Conservation (phyloP, 192 early-diverging fungal genomes). For the Entrophospora sp. region DNA sequence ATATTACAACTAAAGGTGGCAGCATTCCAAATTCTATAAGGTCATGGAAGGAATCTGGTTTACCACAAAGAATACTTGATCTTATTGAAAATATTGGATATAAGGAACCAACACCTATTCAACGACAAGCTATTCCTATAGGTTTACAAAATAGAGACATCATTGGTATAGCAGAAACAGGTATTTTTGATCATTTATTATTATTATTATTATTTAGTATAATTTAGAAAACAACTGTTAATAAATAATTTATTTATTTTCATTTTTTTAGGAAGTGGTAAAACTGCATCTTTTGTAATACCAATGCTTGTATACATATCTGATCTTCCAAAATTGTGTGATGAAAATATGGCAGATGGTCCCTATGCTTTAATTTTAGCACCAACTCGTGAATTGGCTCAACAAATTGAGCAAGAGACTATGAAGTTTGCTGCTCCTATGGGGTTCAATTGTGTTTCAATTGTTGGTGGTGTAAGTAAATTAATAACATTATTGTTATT, state of each 20-base stretch:
- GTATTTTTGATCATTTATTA: too few species aligned
- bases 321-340: slow-evolving; percentile 65
- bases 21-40: slow-evolving; percentile 84
- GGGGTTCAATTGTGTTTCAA: slow-evolving; percentile 75
- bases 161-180: slow-evolving; percentile 84
- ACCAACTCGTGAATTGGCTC: slow-evolving; percentile 94
- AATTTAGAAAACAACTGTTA: not conserved
- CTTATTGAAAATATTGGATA: slow-evolving; percentile 84
- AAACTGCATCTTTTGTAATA: slow-evolving; percentile 93
- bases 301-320: slow-evolving; percentile 90
- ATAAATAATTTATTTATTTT: not conserved
- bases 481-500: not conserved
- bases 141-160: slow-evolving; percentile 85
- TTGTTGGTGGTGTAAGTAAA: slow-evolving; percentile 61
- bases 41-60: slow-evolving; percentile 74
- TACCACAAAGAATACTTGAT: slow-evolving; percentile 60
- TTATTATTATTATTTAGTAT: not conserved
- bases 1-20: slow-evolving; percentile 90
- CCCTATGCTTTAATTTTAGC: slow-evolving; percentile 93
- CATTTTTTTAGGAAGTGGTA: slow-evolving; percentile 63
- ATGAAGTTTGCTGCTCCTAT: slow-evolving; percentile 82
- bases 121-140: slow-evolving; percentile 94
- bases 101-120: slow-evolving; percentile 92
- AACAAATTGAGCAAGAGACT: slow-evolving; percentile 92
- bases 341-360: slow-evolving; percentile 72